phyloP scores from a whole-genome alignment of 2,329 filamentous ascomycete genomes.

The Stachybotrys chartarum region DNA sequence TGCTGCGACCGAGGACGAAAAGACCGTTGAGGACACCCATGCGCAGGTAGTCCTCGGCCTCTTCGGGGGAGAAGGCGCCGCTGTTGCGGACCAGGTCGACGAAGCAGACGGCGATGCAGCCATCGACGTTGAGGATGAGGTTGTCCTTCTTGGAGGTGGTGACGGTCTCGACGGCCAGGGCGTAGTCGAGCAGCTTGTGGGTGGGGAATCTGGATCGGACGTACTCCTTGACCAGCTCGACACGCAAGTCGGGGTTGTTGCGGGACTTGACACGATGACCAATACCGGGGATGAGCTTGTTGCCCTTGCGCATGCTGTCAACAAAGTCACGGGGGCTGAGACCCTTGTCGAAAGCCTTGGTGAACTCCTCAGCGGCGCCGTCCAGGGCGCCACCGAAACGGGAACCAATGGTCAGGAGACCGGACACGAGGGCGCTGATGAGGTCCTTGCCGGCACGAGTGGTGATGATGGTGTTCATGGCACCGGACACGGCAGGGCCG shows the following conservation, averaged over 20 bases:
- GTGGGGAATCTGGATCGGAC: slow-evolving; percentile 95
- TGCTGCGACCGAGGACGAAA: slow-evolving; percentile 93
- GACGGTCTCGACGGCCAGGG: slow-evolving; percentile 93
- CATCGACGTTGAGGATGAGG: slow-evolving; percentile 98
- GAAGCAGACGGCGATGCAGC: slow-evolving; percentile 97
- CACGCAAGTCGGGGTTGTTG: slow-evolving; percentile 99
- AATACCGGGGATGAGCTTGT: slow-evolving; percentile 99
- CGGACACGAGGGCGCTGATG: slow-evolving; percentile 89
- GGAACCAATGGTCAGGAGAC: slow-evolving; percentile 96
- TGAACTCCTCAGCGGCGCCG: slow-evolving; percentile 97
- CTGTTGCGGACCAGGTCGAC: slow-evolving; percentile 97
- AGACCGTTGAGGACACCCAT: slow-evolving; percentile 99
- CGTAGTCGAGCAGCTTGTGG: slow-evolving; percentile 98
- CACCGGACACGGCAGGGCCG: slow-evolving; percentile 96
- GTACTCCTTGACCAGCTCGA: slow-evolving; percentile 99
- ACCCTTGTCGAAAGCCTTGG: slow-evolving; percentile 95
- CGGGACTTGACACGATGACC: slow-evolving; percentile 99
- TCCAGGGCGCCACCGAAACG: slow-evolving; percentile 98
- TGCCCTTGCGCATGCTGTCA: slow-evolving; percentile 97
- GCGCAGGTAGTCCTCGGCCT: slow-evolving; percentile 96
- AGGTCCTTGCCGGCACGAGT: slow-evolving; percentile 98
- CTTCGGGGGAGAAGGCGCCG: slow-evolving; percentile 90
- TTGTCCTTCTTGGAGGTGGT: slow-evolving; percentile 99
- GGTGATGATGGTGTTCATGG: slow-evolving; percentile 99
- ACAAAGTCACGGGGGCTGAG: slow-evolving; percentile 98